A percentile compares a stretch with the other conserved stretches of the same genome.
These are phyloP conservation scores for Aegilops speltoides DNA, from an alignment of 176 grass and related monocot species.

Conservation along the genomic window DNA sequence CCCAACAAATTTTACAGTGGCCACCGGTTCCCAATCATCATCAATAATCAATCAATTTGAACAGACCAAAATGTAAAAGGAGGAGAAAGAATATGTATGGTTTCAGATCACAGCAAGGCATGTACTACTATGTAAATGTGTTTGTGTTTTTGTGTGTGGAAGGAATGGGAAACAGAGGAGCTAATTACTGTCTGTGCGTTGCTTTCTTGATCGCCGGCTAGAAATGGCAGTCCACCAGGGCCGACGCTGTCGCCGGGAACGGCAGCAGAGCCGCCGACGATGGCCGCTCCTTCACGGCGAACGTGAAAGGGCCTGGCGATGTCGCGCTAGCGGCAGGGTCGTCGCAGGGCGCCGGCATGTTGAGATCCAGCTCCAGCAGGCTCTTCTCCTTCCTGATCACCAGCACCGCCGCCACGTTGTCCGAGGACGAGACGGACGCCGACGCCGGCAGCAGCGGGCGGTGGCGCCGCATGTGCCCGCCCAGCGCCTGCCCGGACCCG, in stretches of 20 bases:
- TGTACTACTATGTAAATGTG: background rate
- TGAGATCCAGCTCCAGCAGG: slow-evolving; percentile 76
- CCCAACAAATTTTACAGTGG: slow-evolving; percentile 31
- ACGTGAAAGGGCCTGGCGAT: too few relatives aligned
- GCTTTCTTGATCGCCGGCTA: slow-evolving; percentile 19
- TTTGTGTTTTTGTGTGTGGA: background rate
- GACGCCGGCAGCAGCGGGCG: slow-evolving; percentile 51
- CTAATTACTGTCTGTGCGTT: slow-evolving; percentile 13
- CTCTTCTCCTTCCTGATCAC: slow-evolving; percentile 62
- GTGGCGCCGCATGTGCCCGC: slow-evolving; percentile 93
- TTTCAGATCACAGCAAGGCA: slow-evolving; percentile 10
- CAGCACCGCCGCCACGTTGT: background rate
- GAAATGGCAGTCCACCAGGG: slow-evolving; percentile 85
- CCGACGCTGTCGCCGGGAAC: slow-evolving; percentile 48
- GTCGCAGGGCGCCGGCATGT: slow-evolving; percentile 69
- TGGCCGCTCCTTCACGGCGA: background rate
- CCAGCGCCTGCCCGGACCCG: slow-evolving; percentile 85
- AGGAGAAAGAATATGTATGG: slow-evolving; percentile 1
- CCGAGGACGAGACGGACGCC: background rate
- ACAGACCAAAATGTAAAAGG: slow-evolving; percentile 40
- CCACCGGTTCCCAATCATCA: slow-evolving; percentile 42
- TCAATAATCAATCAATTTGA: background rate
- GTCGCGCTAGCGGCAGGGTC: background rate
- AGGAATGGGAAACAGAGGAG: background rate
- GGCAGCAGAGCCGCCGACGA: background rate